phyloP scores from a whole-genome alignment of 75 land plant species.

The Picea sitchensis region DNA sequence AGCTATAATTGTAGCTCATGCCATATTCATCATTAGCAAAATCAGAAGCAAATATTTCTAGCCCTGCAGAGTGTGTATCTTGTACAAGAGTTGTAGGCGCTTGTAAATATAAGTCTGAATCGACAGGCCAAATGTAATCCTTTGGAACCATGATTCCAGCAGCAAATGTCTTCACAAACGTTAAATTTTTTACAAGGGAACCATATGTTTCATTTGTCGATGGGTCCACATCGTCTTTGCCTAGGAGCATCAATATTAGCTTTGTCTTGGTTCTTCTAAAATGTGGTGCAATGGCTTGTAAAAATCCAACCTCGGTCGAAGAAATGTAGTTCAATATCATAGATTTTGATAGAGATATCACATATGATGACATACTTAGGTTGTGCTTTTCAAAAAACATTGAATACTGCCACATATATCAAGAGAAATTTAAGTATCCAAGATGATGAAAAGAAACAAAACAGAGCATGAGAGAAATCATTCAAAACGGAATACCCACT shows the following conservation, averaged over 20 bases:
- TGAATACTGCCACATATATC: constrained; percentile 53
- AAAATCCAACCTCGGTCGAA: constrained; percentile 73
- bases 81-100: constrained; percentile 48
- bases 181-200: constrained; percentile 57
- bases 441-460: not conserved
- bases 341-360: constrained; percentile 21
- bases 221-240: constrained; percentile 37
- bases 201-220: constrained; percentile 71
- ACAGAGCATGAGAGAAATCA: constrained; percentile 70
- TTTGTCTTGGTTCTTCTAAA: constrained; percentile 33
- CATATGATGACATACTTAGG: constrained; percentile 47
- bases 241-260: constrained; percentile 50
- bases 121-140: constrained; percentile 63
- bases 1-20: constrained; percentile 67
- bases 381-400: constrained; percentile 63
- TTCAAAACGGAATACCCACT: constrained; percentile 4
- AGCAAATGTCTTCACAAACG: constrained; percentile 70
- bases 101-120: constrained; percentile 20
- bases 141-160: constrained; percentile 84
- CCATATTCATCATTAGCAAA: constrained; percentile 64
- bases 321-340: constrained; percentile 53
- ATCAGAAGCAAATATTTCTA: constrained; percentile 68
- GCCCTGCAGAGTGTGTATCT: constrained; percentile 67
- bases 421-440: not conserved
- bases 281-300: constrained; percentile 33